phyloP scores from a whole-genome alignment of 1,139 yeast species.

The Debaryomyces nepalensis region DNA sequence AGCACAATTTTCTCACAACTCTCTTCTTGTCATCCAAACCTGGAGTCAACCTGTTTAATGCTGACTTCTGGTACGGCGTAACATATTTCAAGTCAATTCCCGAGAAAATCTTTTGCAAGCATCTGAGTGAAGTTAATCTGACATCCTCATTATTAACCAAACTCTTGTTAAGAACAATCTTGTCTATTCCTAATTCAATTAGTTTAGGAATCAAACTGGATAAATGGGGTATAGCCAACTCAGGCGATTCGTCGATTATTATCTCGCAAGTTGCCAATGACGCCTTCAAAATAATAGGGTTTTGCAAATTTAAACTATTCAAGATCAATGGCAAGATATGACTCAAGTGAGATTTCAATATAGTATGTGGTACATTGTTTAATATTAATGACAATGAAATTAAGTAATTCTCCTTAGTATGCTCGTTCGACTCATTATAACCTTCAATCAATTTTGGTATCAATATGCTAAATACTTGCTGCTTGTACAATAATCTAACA shows the following conservation, averaged over 20 bases:
- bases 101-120: conserved; percentile 54
- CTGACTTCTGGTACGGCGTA: conserved; percentile 54
- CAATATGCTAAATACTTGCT: conserved; percentile 66
- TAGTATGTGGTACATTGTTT: conserved; percentile 63
- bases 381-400: conserved; percentile 70
- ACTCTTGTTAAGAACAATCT: conserved; percentile 27
- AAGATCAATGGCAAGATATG: conserved; percentile 72
- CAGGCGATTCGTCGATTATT: conserved; percentile 56
- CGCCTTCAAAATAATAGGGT: conserved; percentile 58
- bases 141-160: conserved; percentile 45
- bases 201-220: conserved; percentile 61
- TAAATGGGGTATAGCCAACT: conserved; percentile 56
- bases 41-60: conserved; percentile 52
- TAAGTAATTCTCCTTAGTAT: conserved; percentile 48
- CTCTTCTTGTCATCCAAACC: conserved; percentile 79
- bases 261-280: conserved; percentile 59
- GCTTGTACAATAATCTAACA: conserved; percentile 73
- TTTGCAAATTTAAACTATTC: conserved; percentile 59
- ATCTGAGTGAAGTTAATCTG: conserved; percentile 59
- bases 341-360: conserved; percentile 64
- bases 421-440: conserved; percentile 24
- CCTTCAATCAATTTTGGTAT: conserved; percentile 52
- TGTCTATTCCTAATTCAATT: conserved; percentile 37
- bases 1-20: conserved; percentile 71
- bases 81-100: conserved; percentile 44